These are phyloP conservation scores for Aspergillus sp. DNA, from an alignment of 2,329 filamentous ascomycete genomes.

Conservation along the genomic window DNA sequence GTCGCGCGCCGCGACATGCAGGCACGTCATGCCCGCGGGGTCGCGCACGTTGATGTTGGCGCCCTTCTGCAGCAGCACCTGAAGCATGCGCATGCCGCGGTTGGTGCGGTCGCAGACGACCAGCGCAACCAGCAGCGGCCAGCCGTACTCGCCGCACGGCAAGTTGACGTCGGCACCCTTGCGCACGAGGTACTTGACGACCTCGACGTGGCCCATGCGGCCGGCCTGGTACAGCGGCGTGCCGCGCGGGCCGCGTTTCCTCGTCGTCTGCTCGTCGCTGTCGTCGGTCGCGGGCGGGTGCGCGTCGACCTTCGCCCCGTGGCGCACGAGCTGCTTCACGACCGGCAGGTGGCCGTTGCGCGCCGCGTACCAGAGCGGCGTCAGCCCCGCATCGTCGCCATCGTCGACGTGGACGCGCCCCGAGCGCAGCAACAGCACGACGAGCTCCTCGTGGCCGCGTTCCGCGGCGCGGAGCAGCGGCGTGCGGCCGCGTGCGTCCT, in stretches of 20 bases:
- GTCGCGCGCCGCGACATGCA: conserved; percentile 19
- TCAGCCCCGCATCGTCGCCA: conserved; percentile 17
- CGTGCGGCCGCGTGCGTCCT: conserved; percentile 9
- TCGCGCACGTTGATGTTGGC: conserved; percentile 23
- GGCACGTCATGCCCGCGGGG: conserved; percentile 16
- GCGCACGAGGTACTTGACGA: conserved; percentile 27
- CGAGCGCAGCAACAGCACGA: conserved; percentile 25
- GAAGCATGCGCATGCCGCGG: conserved; percentile 18
- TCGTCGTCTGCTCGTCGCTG: neutral
- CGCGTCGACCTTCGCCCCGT: conserved; percentile 16
- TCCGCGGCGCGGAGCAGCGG: conserved; percentile 15
- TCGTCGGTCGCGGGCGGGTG: conserved; percentile 7
- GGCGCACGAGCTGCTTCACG: conserved; percentile 19
- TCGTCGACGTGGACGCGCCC: conserved; percentile 18
- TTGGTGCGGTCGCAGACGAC: conserved; percentile 19
- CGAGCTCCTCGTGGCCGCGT: conserved; percentile 19
- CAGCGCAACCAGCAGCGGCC: conserved; percentile 17
- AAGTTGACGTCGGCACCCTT: conserved; percentile 23
- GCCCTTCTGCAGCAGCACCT: conserved; percentile 20
- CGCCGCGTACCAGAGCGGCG: conserved; percentile 24
- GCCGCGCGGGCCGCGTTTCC: conserved; percentile 8
- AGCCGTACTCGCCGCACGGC: conserved; percentile 15
- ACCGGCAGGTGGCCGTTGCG: conserved; percentile 19
- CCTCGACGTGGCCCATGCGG: conserved; percentile 19
- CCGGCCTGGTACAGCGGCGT: conserved; percentile 25